These are phyloP conservation scores for Nitzschia palea DNA, from an alignment of 108 stramenopile genomes.

Conservation along the genomic window DNA sequence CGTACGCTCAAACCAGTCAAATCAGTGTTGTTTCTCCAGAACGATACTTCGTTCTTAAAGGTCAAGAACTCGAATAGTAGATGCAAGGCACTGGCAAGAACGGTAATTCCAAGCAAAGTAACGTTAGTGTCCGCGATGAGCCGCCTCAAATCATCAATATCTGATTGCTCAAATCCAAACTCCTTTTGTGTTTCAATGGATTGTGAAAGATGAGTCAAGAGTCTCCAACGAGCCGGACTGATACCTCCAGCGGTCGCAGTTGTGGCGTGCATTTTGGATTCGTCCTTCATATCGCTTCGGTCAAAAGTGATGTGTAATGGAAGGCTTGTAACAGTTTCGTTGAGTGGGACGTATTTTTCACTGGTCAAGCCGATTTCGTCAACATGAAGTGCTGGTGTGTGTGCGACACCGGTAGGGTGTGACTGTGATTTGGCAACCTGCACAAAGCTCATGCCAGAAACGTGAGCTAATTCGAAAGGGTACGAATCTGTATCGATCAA, in stretches of 20 bases:
- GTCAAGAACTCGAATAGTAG: slow-evolving; percentile 94
- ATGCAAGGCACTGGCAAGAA: slow-evolving; percentile 89
- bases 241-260: slow-evolving; percentile 68
- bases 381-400: slow-evolving; percentile 83
- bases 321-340: slow-evolving; percentile 81
- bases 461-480: slow-evolving; percentile 61
- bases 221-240: slow-evolving; percentile 78
- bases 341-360: slow-evolving; percentile 93
- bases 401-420: slow-evolving; percentile 65
- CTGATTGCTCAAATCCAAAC: slow-evolving; percentile 90
- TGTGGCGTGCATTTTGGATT: slow-evolving; percentile 12
- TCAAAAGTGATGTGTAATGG: slow-evolving; percentile 87
- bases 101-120: slow-evolving; percentile 83
- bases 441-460: slow-evolving; percentile 61
- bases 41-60: slow-evolving; percentile 92
- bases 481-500: slow-evolving; percentile 70
- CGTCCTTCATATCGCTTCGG: slow-evolving; percentile 56
- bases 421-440: slow-evolving; percentile 28
- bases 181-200: slow-evolving; percentile 80
- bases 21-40: slow-evolving; percentile 90
- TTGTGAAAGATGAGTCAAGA: slow-evolving; percentile 74
- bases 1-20: slow-evolving; percentile 84
- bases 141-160: slow-evolving; percentile 84
- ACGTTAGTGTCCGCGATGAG: slow-evolving; percentile 74
- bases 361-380: slow-evolving; percentile 94